Evolutionary conservation across 495 filamentous ascomycete species (phyloP), one percentile per base, ranked within the genome.

Genomic region (Opeltia flavorubescens): DNA sequence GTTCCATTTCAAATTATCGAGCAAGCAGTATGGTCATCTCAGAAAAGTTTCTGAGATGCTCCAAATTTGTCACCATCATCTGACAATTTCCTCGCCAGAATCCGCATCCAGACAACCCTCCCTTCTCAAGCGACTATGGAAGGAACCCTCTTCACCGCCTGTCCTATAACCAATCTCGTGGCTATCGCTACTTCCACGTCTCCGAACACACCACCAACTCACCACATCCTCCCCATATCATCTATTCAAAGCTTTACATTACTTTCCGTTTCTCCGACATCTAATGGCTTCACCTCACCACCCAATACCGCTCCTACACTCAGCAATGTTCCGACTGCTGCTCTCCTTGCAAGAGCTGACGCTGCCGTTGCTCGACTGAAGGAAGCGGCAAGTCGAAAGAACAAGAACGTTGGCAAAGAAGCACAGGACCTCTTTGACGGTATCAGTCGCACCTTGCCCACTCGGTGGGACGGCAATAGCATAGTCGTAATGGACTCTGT

Each of bases 341-440:
- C 72, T 8, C 61, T 82, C 50, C 66, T 66, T 51, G 54, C 63
- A 9, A 66, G 78, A 8, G 77, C 77, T 57, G 67, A 68, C 17
- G 71, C 65, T 40, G 71, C 72, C 8, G 56, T 81, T 15, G 58
- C 62, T 28, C 69, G 72, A 28, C 55, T 78, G 34, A 69, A 73
- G 31, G 75, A 79, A 44, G 59, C 61, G 13, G 75, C 77, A 44
- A 64, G 68, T 13, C 70, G 60, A 35, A 66, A 69, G 40, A 80
- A 78, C 8, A 78, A 74, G 54, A 76, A 74, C 5, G 81, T 83
- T 13, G 77, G 66, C 25, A 72, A 65, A 40, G 80, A 83, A 50
- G 78, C 71, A 18, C 81, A 85, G 58, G 81, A 82, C 35, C 68
- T 85, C 11, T 85, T 82, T 51, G 78, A 85, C 63, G 69, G 70